Evolutionary conservation across 2,329 filamentous ascomycete species (phyloP), one percentile per base, ranked within the genome.

Genomic region (Trichoderma endophyticum): DNA sequence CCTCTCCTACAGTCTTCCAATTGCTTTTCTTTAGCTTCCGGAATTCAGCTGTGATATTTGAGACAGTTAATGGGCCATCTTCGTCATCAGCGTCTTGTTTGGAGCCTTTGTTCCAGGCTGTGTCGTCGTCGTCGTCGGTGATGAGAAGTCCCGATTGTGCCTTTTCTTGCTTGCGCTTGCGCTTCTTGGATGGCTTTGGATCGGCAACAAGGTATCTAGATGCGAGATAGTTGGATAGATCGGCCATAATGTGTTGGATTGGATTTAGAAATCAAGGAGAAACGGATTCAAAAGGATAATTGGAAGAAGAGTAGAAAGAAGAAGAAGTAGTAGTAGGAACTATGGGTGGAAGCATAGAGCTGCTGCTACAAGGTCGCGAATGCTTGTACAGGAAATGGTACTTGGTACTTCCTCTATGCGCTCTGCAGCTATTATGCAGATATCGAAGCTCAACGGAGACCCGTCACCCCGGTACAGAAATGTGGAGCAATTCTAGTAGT

Each of bases 151-250:
- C 88, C 32, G 84, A 82, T 60, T 77, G 76, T 48, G 82, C 79
- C 65, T 80, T 74, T 66, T 81, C 77, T 71, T 86, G 81, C 80
- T 90, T 91, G 77, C 88, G 86, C 82, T 91, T 92, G 73, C 88
- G 86, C 79, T 91, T 91, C 78, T 91, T 91, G 63, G 83, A 77
- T 21, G 87, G 85, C 74, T 88, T 89, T 6, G 85, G 81, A 73
- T 89, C 86, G 54, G 87, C 84, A 70, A 87, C 84, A 64, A 99
- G 90, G 81, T 99, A 99, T 81, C 94, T 96, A 74, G 93, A 92
- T 48, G 95, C 95, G 43, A 99, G 89, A 79, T 98, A 99, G 78
- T 91, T 90, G 72, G 94, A 91, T 75, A 98, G 87, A 76, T 89
- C 86, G 73, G 85, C 84, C 57, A 54, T 54, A 12, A 24, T 54